phyloP scores from a whole-genome alignment of 495 filamentous ascomycete species.

The Lophiotrema nucula region DNA sequence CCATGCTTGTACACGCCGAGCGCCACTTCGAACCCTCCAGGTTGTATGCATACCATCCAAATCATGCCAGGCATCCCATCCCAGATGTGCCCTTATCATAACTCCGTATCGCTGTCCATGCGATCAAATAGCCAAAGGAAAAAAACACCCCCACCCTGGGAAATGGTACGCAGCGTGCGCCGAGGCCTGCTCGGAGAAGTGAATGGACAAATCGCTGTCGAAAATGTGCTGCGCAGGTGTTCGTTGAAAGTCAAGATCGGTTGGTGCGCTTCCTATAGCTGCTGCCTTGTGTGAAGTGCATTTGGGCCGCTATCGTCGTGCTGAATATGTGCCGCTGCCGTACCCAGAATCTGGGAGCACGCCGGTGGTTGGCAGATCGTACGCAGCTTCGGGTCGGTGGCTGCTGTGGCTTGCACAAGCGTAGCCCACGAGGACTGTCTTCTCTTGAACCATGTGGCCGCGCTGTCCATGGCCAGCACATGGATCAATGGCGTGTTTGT shows the following conservation, averaged over 20 bases:
- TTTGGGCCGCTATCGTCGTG: conserved; percentile 10
- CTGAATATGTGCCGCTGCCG: conserved; percentile 42
- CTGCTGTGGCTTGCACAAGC: conserved; percentile 64
- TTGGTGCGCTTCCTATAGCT: too few species aligned
- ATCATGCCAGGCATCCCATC: conserved; percentile 7
- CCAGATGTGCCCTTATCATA: conserved; percentile 15
- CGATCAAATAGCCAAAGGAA: conserved; percentile 7
- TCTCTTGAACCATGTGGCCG: conserved; percentile 70
- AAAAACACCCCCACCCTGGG: conserved; percentile 2
- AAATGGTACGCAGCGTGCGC: conserved; percentile 6
- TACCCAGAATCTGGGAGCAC: conserved; percentile 54
- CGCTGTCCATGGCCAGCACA: conserved; percentile 68
- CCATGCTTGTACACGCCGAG: conserved; percentile 25
- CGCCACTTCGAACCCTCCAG: neutral
- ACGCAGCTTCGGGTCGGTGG: conserved; percentile 36
- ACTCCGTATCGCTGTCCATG: conserved; percentile 21
- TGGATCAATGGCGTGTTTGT: conserved; percentile 73
- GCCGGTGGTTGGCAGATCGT: conserved; percentile 11
- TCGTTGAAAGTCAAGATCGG: too few species aligned
- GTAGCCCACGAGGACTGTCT: conserved; percentile 76
- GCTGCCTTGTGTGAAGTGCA: neutral
- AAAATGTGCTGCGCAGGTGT: neutral
- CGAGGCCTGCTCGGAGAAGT: conserved; percentile 23
- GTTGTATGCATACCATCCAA: conserved; percentile 8
- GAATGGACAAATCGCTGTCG: neutral